A percentile compares a stretch with the other conserved stretches of the same genome.
Conservation (phyloP, 495 filamentous ascomycete genomes). For the Umbilicaria muhlenbergii region DNA sequence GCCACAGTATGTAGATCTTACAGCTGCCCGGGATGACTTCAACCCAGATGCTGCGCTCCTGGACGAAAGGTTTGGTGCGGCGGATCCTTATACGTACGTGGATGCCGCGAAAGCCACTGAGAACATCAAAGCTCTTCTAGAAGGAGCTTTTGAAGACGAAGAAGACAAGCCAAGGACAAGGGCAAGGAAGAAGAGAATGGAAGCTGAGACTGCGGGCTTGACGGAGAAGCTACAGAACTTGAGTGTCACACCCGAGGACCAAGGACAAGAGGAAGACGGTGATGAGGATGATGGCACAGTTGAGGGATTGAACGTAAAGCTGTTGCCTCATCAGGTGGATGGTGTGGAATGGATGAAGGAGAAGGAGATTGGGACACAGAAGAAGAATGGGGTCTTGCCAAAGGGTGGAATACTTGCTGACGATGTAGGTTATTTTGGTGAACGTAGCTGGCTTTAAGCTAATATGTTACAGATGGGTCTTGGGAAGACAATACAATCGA, state of each 20-base stretch:
- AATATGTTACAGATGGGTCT: constrained; percentile 43
- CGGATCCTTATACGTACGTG: constrained; percentile 53
- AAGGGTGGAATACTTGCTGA: constrained; percentile 81
- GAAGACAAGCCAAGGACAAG: constrained; percentile 44
- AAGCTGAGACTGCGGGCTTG: constrained; percentile 34
- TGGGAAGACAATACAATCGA: constrained; percentile 72
- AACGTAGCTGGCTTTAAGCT: not conserved
- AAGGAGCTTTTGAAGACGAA: constrained; percentile 76
- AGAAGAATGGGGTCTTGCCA: constrained; percentile 57
- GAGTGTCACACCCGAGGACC: constrained; percentile 28
- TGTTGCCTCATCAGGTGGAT: constrained; percentile 84
- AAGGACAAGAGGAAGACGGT: constrained; percentile 35
- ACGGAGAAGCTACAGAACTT: constrained; percentile 43
- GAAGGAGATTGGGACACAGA: constrained; percentile 67
- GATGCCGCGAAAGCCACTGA: constrained; percentile 63
- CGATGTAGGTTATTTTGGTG: constrained; percentile 29
- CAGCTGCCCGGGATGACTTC: constrained; percentile 16
- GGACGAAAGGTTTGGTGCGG: constrained; percentile 23
- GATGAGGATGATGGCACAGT: constrained; percentile 59
- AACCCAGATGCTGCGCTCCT: constrained; percentile 12
- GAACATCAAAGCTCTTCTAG: constrained; percentile 74
- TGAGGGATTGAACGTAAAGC: constrained; percentile 69
- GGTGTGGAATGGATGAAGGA: constrained; percentile 88
- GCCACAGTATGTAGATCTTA: constrained; percentile 30
- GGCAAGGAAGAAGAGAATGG: constrained; percentile 33